phyloP scores from a whole-genome alignment of 2,329 filamentous ascomycete genomes.

The Calonectria pteridis region DNA sequence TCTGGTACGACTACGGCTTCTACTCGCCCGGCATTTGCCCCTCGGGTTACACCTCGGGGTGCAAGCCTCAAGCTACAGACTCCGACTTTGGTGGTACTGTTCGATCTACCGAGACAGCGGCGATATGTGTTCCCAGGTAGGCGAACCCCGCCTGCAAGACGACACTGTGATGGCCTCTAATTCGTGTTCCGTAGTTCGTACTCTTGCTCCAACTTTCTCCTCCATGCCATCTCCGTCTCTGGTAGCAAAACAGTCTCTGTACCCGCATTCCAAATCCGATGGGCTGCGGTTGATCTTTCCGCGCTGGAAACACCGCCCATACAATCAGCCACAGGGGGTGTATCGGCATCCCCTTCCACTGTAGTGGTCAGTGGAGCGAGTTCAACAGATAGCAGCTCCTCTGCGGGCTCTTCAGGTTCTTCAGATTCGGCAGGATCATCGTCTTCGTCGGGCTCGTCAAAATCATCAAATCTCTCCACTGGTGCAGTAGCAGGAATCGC shows the following conservation, averaged over 20 bases:
- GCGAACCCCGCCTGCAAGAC: not conserved
- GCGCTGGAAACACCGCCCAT: not conserved
- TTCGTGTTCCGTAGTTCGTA: not conserved
- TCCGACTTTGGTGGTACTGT: not conserved
- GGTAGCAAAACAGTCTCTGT: not conserved
- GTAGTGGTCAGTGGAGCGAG: not conserved
- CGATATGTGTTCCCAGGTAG: not conserved
- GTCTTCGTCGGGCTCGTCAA: not conserved
- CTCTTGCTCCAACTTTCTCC: not conserved
- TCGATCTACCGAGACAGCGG: not conserved
- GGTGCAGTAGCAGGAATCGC: not conserved
- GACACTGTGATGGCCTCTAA: not conserved
- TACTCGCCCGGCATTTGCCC: not conserved
- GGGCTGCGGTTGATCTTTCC: not conserved
- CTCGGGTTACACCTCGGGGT: not conserved
- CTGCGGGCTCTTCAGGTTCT: not conserved
- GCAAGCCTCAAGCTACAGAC: not conserved
- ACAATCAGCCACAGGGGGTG: not conserved
- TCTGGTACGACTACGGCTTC: not conserved
- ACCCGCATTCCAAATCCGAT: not conserved
- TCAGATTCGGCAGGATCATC: not conserved
- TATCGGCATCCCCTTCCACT: not conserved
- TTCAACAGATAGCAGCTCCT: not conserved
- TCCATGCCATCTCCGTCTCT: not conserved
- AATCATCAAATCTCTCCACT: not conserved